Evolutionary conservation across 805 yeast species (phyloP).

Genomic region (Lachancea fermentati): DNA sequence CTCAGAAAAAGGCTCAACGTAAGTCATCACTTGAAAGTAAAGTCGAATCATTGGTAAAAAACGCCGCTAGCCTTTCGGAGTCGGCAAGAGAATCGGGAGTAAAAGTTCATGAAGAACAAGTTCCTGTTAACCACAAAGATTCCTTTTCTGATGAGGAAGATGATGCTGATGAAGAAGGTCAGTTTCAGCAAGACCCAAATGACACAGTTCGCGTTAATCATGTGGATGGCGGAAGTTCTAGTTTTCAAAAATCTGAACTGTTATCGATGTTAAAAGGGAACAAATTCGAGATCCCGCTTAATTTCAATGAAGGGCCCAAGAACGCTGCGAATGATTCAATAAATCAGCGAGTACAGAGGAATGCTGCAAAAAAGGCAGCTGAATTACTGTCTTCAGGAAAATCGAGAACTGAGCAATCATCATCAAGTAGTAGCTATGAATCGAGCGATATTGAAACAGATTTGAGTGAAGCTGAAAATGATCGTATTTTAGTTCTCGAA

Average conservation of each 20-base stretch:
- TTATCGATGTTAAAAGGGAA: constrained; percentile 24
- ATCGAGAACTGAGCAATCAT: constrained; percentile 8
- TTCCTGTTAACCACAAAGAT: constrained; percentile 18
- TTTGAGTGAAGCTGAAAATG: constrained; percentile 13
- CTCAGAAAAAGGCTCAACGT: constrained; percentile 14
- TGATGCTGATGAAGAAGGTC: constrained; percentile 10
- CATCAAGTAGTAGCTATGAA: constrained; percentile 6
- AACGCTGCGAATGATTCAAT: constrained; percentile 29
- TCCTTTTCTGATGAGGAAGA: constrained; percentile 22
- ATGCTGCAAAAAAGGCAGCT: constrained; percentile 30
- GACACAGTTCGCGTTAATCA: constrained; percentile 16
- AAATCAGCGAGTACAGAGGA: constrained; percentile 24
- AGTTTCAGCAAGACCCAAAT: constrained; percentile 13
- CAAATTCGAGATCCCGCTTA: constrained; percentile 14
- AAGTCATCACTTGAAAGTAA: constrained; percentile 24
- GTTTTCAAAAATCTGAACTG: constrained; percentile 28
- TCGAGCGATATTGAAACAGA: constrained; percentile 19
- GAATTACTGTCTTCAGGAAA: constrained; percentile 19
- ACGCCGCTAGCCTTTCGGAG: constrained; percentile 18
- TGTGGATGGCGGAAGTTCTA: constrained; percentile 13
- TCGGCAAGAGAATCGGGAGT: constrained; percentile 11
- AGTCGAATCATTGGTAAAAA: constrained; percentile 14
- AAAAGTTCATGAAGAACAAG: constrained; percentile 13
- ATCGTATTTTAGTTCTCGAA: constrained; percentile 13
- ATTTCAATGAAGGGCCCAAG: constrained; percentile 10